Percentiles rank a stretch among this genome's conserved stretches.
These are phyloP conservation scores for Albophoma yamanashiensis DNA, from an alignment of 2,329 filamentous ascomycete species.

Conservation along the genomic window DNA sequence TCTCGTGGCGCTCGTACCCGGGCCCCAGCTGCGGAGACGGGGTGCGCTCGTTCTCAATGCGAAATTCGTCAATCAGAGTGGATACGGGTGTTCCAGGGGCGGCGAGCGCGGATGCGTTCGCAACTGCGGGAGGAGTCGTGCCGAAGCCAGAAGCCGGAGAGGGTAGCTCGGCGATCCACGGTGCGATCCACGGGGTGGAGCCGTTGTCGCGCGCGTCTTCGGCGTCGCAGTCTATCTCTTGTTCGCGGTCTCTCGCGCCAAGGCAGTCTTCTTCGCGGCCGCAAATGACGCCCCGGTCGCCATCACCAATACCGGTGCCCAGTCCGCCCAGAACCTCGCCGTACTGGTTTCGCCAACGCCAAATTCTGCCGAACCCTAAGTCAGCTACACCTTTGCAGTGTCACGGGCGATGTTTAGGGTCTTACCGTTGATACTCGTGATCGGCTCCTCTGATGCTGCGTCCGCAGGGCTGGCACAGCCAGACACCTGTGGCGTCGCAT, in stretches of 20 bases:
- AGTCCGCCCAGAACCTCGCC: slow-evolving; percentile 69
- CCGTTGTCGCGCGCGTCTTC: slow-evolving; percentile 50
- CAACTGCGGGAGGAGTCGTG: slow-evolving; percentile 5
- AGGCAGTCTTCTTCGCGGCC: slow-evolving; percentile 69
- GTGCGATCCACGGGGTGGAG: slow-evolving; percentile 2
- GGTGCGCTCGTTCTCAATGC: slow-evolving; percentile 26
- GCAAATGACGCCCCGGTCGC: slow-evolving; percentile 79
- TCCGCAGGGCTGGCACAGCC: slow-evolving; percentile 80
- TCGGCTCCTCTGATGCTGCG: slow-evolving; percentile 54
- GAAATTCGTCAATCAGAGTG: slow-evolving; percentile 18
- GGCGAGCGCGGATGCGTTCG: slow-evolving; percentile 5
- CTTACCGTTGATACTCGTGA: slow-evolving; percentile 46
- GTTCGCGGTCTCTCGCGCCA: slow-evolving; percentile 65
- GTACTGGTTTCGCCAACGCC: slow-evolving; percentile 84
- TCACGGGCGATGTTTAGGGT: background rate
- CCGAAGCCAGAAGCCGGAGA: slow-evolving; percentile 9
- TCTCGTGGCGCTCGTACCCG: slow-evolving; percentile 78
- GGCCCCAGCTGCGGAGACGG: slow-evolving; percentile 45
- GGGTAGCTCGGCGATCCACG: slow-evolving; percentile 10
- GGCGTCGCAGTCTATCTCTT: slow-evolving; percentile 79
- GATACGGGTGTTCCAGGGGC: slow-evolving; percentile 10
- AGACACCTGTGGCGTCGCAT: slow-evolving; percentile 50
- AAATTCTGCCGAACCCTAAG: slow-evolving; percentile 42
- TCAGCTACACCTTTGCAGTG: background rate
- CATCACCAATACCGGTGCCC: slow-evolving; percentile 80